Base-by-base conservation (phyloP, 345 rosid species). In the Hypericum androsaemum region DNA sequence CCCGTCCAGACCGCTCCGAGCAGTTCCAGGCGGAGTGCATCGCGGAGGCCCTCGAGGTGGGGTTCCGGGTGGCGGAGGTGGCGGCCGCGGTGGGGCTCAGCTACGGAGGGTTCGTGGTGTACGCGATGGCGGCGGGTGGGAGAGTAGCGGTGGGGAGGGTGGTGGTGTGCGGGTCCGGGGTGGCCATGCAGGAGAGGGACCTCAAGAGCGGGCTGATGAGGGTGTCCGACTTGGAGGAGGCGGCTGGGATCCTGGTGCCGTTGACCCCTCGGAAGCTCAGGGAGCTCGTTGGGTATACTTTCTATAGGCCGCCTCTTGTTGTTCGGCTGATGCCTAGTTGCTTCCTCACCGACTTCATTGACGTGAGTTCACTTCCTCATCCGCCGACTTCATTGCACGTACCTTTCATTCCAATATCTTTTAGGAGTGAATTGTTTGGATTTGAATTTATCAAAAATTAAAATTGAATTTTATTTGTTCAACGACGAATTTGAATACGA, bases 51-150 rank as follows among this genome's bases (percentile, higher is more conserved):
- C 48, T 44, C 3, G 8, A 76, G 36, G 71, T 82, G 77, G 79
- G 77, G 69, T 77, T 77, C 41, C 62, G 76, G 15, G 71, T 68
- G 9, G 84, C 81, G 10, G 49, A 54, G 65, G 64, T 62, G 43
- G 44, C 86, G 51, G 83, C 83, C 58, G 64, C 80, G 51, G 84
- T 81, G 32, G 94, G 97, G 22, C 68, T 89, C 37, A 86, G 95
- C 56, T 89, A 89, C 63, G 95, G 97, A 0, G 97, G 95, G 12
- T 83, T 89, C 40, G 83, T 83, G 0, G 94, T 77, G 52, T 86
- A 89, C 65, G 72, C 81, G 38, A 76, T 86, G 74, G 95, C 95
- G 41, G 64, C 39, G 71, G 71, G 80, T 79, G 61, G 52, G 61
- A 54, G 52, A 89, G 75, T 50, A 84, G 61, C n/a, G 37, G 78